Evolutionary conservation across 1,139 yeast genomes (phyloP), one percentile per base, ranked within the genome.

Genomic region (Yamadazyma sp.): DNA sequence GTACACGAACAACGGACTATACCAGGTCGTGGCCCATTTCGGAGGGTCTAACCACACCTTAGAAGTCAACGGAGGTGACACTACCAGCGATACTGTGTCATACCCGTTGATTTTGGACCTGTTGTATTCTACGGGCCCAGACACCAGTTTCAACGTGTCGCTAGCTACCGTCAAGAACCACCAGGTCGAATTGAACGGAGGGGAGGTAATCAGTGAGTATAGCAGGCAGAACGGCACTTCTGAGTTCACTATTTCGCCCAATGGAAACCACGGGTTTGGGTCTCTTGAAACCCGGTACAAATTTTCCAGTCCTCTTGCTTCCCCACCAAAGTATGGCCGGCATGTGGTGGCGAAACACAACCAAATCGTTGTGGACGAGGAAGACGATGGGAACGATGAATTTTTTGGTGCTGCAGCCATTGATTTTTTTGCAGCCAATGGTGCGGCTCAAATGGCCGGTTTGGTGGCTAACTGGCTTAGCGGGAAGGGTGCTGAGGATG

Each of bases 181-280:
- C 7, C 21, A 22, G 11, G 20, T 28, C 4, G 12, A 31, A 20
- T 14, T 7, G 7, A 29, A 15, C 3, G 14, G 20, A 10, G 37
- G 26, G 7, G 13, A 17, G 9, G 6, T 18, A 1, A 4, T 21
- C 12, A 14, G 26, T 15, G 32, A 35, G 2, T 40, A 42, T n/a
- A 38, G 53, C 13, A 38, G 37, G 4, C 73, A 69, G 46, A 58
- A 62, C 42, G 86, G 85, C 24, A 64, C 77, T 1, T 76, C 85
- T 0, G 46, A 47, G 5, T 79, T 62, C 46, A 59, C 67, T 2
- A 39, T 77, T 3, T 56, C 77, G 2, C 70, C 76, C 11, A 42
- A 49, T 8, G 82, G 83, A 1, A 79, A 79, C 48, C 64, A 67
- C 48, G 86, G 85, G 0, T 46, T 51, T 31, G 85, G 82, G 2